Base-by-base conservation (phyloP, 1,139 yeast species). In the Geotrichum histeridarum region DNA sequence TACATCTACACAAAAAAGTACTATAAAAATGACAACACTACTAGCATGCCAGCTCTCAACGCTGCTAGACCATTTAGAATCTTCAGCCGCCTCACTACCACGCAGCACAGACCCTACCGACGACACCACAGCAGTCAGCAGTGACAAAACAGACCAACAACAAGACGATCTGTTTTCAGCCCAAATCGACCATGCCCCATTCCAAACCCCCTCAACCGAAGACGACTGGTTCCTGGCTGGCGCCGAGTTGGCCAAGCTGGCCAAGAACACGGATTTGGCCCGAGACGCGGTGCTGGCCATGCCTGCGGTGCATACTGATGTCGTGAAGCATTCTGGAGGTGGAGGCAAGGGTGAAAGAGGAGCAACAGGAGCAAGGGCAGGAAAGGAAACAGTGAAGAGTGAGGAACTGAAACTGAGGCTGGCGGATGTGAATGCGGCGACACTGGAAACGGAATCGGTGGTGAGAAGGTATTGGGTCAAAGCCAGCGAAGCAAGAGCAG, bases 181-280 rank as follows among this genome's bases (percentile, higher is more conserved):
- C 12, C 36, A 27, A 2, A 11, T 31, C 11, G 37, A 27, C 22
- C 12, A n/a, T 5, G 32, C 7, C 27, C 14, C 8, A 2, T 17
- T 44, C 18, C 17, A 44, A 17, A 9, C 39, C 27, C 36, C 38
- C 7, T 6, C 17, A 6, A 36, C 38, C 4, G 51, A 56, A 33
- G 61, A 60, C 45, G 61, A 59, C 32, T 57, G 57, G 46, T 64
- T 63, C 42, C 46, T 63, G 38, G 55, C 57, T 12, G 58, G 62
- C 22, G 54, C 63, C 36, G 58, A 59, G 44, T 55, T 63, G 14
- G 58, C 61, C 44, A 63, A 62, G 50, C 53, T 63, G 15, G 41
- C 53, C 11, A 56, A 55, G 39, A 64, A 63, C 50, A 59, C 63
- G 57, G 64, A 63, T 54, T 55, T 57, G 32, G 65, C 62, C 7